Evolutionary conservation across 176 grass and related monocot genomes (phyloP), one percentile per base, ranked within the genome.

Genomic region (Aegilops bicornis): DNA sequence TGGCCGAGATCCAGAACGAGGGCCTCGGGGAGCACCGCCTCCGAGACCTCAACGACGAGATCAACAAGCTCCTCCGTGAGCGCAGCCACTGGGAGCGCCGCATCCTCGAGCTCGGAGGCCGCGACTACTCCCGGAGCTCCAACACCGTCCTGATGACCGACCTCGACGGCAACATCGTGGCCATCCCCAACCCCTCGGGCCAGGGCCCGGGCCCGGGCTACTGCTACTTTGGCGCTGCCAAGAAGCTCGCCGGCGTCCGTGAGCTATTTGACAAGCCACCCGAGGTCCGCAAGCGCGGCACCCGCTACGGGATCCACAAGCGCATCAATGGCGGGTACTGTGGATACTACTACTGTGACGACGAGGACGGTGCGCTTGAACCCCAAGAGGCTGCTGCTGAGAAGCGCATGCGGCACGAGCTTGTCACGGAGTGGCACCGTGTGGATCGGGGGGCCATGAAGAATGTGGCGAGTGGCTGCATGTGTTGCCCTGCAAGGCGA

Each of bases 51-150:
- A 98, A 98, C 77, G 97, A 98, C 87, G 90, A 96, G 93, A 96
- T 98, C 89, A 98, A 96, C 86, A 98, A 98, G 83, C 89, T 98
- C 71, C 91, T 98, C 77, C 91, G 97, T 27, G 97, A 98, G 90
- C 93, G 97, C 75, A 59, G 71, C n/a, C 97, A 98, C 71, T 98
- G 94, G 97, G 97, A 96, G 90, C 94, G 90, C 20, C 90, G 97
- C 83, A 98, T 98, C 83, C 56, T 93, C 20, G 90, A 98, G 47
- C 93, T 98, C 30, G 97, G 94, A 31, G 94, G 97, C 15, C 87
- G 90, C 9, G 93, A 98, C 82, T 89, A 98, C 91, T 87, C 93
- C 33, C 79, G 83, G 2, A 89, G 87, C n/a, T n/a, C n/a, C n/a
- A n/a, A n/a, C n/a, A n/a, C n/a, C 0, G 91, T 93, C 17, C 93